Conservation (phyloP, 169 alveolate genomes). For the Perkinsus chesapeaki region DNA sequence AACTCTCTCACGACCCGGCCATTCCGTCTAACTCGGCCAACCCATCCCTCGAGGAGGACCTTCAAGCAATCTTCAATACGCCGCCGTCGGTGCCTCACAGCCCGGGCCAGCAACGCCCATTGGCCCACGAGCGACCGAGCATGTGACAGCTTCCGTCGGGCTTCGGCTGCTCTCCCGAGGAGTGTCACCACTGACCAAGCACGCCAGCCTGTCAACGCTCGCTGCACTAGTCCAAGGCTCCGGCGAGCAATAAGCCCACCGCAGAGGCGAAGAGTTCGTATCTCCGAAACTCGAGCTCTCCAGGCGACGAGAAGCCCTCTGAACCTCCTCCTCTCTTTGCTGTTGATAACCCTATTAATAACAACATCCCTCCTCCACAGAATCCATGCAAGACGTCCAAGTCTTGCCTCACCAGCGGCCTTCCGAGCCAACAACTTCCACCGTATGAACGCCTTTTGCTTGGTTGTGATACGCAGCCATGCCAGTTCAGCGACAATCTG, state of each 20-base stretch:
- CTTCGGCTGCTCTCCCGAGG: not conserved
- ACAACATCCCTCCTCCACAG: not conserved
- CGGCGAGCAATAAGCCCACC: not conserved
- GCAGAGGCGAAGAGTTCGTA: not conserved
- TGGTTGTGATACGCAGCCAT: not conserved
- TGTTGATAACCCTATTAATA: not conserved
- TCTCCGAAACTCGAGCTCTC: not conserved
- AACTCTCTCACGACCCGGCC: not conserved
- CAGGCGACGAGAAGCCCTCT: not conserved
- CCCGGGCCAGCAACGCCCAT: not conserved
- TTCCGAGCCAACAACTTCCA: not conserved
- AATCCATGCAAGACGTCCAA: not conserved
- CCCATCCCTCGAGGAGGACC: not conserved
- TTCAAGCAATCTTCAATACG: not conserved
- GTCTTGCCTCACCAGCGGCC: not conserved
- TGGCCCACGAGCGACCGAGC: not conserved
- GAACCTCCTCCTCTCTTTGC: not conserved
- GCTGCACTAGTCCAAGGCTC: not conserved
- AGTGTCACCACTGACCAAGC: not conserved
- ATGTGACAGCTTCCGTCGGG: not conserved
- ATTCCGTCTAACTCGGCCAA: not conserved
- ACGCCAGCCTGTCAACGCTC: not conserved
- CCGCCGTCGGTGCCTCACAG: not conserved
- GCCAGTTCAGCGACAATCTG: not conserved
- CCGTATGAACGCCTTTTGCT: not conserved